Base-by-base conservation (phyloP, 345 rosid genomes). In the Excoecaria cochinchinensis region DNA sequence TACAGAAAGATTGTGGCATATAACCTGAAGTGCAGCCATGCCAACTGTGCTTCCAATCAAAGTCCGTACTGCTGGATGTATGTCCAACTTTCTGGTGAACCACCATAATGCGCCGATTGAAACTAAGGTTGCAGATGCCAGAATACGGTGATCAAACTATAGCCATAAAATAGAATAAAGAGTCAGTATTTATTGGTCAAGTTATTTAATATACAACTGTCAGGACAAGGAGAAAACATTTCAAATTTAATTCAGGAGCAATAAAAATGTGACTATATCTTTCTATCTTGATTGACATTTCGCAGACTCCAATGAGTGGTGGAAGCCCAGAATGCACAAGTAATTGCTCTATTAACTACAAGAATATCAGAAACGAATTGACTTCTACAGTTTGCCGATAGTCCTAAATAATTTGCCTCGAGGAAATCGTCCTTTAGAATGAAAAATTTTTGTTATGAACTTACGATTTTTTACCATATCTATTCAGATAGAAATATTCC, bases 61-160 rank as follows among this genome's bases (percentile, higher is more conserved):
- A 68, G 89, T 80, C 77, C 85, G 80, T 31, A 93, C 79, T 10
- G 96, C 99, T 19, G 99, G 97, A 84, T 90, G 99, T 78, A 93
- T 79, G 77, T 90, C 96, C 74, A 93, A 75, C 90, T 82, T 93
- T 84, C 90, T 90, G 0, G 98, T 86, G 74, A 82, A 80, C 96
- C 86, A 91, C 97, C 98, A 90, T 69, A 90, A 52, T 62, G 89
- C 82, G 42, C 90, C 83, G 9, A 90, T 68, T 0, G 97, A 84
- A 3, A 82, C 46, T 75, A 91, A 78, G 4, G 89, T 88, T 25
- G 97, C 77, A 14, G 94, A 82, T 22, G 98, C 98, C n/a, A 95
- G 94, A 79, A 93, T 79, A 19, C 99, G 96, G 70, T 95, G 99
- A 76, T 95, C 90, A 39, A 95, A 88, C 99, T 95, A 78, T 77